Conservation (phyloP, 129 eudicot species). For the Saposhnikovia divaricata region DNA sequence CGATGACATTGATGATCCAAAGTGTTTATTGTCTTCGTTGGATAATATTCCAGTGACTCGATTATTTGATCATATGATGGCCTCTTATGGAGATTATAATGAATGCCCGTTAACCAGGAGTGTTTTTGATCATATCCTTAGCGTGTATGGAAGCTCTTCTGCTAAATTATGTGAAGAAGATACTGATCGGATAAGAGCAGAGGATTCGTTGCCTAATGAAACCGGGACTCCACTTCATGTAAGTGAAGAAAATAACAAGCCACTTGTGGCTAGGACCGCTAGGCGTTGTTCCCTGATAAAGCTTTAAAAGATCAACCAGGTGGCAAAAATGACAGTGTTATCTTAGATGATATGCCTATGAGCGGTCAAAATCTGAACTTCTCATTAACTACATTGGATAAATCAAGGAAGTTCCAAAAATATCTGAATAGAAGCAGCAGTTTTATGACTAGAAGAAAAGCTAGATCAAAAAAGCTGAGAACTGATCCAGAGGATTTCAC, state of each 20-base stretch:
- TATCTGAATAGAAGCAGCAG: neutral
- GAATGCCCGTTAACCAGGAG: conserved; percentile 13
- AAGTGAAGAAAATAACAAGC: neutral
- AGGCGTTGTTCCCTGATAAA: neutral
- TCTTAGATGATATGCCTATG: neutral
- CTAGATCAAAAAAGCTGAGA: neutral
- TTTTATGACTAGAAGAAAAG: neutral
- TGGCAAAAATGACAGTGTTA: neutral
- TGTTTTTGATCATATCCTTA: conserved; percentile 21
- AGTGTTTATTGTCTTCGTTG: conserved; percentile 10
- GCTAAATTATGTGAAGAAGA: neutral
- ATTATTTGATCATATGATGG: conserved; percentile 34
- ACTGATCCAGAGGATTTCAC: neutral
- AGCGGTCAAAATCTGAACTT: neutral
- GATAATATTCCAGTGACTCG: conserved; percentile 32
- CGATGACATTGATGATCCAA: neutral
- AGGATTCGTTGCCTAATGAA: no score
- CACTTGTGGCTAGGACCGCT: no score
- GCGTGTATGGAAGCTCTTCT: conserved; percentile 8
- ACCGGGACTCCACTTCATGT: conserved; percentile 3
- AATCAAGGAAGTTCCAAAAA: no score
- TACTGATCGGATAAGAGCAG: neutral
- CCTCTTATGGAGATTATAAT: conserved; percentile 21
- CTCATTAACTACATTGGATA: neutral
- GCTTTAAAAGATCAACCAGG: neutral